These are phyloP conservation scores for Pseudogymnoascus sp. DNA, from an alignment of 2,329 filamentous ascomycete genomes.

Conservation along the genomic window DNA sequence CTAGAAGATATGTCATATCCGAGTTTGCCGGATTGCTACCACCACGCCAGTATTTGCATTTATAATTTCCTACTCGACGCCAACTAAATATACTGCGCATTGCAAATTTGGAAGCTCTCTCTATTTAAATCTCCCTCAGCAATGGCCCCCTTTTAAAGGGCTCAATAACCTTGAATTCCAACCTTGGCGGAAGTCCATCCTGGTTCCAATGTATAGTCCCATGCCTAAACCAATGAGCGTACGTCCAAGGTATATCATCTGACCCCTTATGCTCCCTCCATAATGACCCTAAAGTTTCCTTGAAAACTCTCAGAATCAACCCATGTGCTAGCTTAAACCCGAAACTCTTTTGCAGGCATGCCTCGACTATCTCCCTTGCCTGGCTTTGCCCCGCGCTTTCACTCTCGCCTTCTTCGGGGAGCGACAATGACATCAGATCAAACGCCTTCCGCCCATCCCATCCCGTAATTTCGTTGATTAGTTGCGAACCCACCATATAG, in stretches of 20 bases:
- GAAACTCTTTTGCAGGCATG: conserved; percentile 41
- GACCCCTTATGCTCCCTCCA: conserved; percentile 43
- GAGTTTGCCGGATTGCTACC: background rate
- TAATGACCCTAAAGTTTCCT: conserved; percentile 43
- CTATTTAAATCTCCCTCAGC: conserved; percentile 20
- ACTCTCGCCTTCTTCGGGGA: conserved; percentile 32
- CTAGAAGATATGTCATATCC: background rate
- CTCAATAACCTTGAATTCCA: conserved; percentile 29
- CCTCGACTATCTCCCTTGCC: conserved; percentile 44
- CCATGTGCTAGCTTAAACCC: conserved; percentile 49
- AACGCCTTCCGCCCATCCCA: conserved; percentile 45
- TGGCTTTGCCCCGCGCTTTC: conserved; percentile 39
- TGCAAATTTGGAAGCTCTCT: background rate
- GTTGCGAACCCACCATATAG: conserved; percentile 42
- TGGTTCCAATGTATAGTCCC: conserved; percentile 41
- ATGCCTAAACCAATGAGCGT: conserved; percentile 46
- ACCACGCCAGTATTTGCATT: background rate
- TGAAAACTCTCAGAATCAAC: conserved; percentile 41
- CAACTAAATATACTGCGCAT: background rate
- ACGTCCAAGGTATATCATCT: conserved; percentile 42
- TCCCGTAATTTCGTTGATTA: conserved; percentile 43
- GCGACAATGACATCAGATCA: conserved; percentile 38
- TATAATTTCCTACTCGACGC: background rate
- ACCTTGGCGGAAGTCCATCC: conserved; percentile 31
- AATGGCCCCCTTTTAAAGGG: conserved; percentile 35